phyloP scores from a whole-genome alignment of 225 moss, liverwort and hornwort species.

The Thuidium tamariscinum region DNA sequence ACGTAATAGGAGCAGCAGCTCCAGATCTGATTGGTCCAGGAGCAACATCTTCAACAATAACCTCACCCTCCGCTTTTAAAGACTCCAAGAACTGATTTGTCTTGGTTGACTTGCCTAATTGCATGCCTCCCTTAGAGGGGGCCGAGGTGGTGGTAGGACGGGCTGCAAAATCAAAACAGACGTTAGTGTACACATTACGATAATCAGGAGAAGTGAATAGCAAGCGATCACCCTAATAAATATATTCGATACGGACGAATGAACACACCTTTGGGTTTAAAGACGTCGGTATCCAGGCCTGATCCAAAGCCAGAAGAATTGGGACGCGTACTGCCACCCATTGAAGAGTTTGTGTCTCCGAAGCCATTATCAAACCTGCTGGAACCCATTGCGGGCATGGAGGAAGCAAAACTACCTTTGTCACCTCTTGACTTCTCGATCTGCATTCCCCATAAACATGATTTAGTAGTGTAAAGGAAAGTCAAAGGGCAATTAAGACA shows the following conservation, averaged over 20 bases:
- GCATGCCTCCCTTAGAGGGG: conserved; percentile 88
- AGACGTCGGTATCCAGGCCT: conserved; percentile 64
- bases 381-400: conserved; percentile 52
- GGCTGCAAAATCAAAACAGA: conserved; percentile 23
- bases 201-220: not conserved
- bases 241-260: not conserved
- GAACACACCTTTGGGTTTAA: conserved; percentile 68
- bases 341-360: conserved; percentile 45
- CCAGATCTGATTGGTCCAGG: conserved; percentile 56
- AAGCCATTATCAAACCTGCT: conserved; percentile 85
- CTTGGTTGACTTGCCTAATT: conserved; percentile 96
- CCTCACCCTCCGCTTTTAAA: conserved; percentile 92
- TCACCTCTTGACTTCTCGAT: conserved; percentile 80
- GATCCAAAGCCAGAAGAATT: conserved; percentile 55
- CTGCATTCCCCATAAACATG: conserved; percentile 12
- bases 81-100: conserved; percentile 93
- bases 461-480: not conserved
- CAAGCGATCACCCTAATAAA: not conserved
- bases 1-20: conserved; percentile 32
- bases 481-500: not conserved
- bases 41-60: conserved; percentile 76
- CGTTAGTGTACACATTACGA: not conserved
- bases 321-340: conserved; percentile 62
- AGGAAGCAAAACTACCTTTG: conserved; percentile 48
- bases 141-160: conserved; percentile 47